Evolutionary conservation across 768 basidiomycete species (phyloP), one percentile per base, ranked within the genome.

Genomic region (Leccinum disarticulatum): DNA sequence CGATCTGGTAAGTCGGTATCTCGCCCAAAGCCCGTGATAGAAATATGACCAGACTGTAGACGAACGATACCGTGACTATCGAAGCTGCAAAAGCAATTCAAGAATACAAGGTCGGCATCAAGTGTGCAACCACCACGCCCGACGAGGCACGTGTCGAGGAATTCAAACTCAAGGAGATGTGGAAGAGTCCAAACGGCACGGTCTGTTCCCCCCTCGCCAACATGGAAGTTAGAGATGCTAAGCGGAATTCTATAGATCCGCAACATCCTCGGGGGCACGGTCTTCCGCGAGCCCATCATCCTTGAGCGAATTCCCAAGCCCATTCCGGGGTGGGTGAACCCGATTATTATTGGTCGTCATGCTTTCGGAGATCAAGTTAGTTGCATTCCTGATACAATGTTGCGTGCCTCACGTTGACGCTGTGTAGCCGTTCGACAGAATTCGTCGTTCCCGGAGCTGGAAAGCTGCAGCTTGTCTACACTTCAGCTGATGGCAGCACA

Each of bases 141-240:
- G 97, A 99, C 72, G 96, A 98, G 73, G 93, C 87, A 25, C 89
- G 95, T 59, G 94, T 98, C 51, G 78, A 95, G 72, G 97, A 98
- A 77, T 99, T 97, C 84, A 92, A 94, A 53, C 82, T 99, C 72
- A 98, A 97, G 82, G 87, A 95, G 77, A 99, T 99, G 96, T 97
- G 94, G 95, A 90, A 81, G 80, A 93, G 91, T 70, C 96, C 95
- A 6, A 97, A 97, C 74, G 95, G 95, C 66, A 96, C 95, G 2
- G 90, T 92, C 61, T 55, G 88, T 77, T 46, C 22, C 56, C 58
- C 58, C 43, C 55, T 46, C 43, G 15, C 52, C 57, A 50, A 52
- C 60, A 49, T 54, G 49, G 0, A 35, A 25, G 31, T 4, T 11
- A 30, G 49, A 30, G 52, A 33, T 53, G 38, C 62, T 50, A 22